A percentile compares a stretch with the other conserved stretches of the same genome.
Evolutionary conservation across 2,329 filamentous ascomycete species (phyloP).

Genomic region (Chaetomium sp.): DNA sequence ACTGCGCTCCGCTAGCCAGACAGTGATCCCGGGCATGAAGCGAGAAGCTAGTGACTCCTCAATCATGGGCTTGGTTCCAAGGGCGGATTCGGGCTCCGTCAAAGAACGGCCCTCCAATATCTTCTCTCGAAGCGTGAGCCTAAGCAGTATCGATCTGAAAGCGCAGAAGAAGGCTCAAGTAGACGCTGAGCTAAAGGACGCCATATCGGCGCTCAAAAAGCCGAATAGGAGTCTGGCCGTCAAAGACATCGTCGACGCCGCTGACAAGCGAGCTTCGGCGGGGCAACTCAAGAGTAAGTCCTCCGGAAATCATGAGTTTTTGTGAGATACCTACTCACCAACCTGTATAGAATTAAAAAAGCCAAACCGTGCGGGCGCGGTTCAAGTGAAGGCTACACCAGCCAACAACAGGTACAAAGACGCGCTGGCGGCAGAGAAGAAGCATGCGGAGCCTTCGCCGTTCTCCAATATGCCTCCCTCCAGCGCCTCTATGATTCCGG

Average conservation of each 20-base stretch:
- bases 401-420: constrained; percentile 49
- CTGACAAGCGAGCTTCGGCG: constrained; percentile 52
- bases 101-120: constrained; percentile 39
- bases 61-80: constrained; percentile 45
- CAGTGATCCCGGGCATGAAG: constrained; percentile 56
- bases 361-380: constrained; percentile 35
- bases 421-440: constrained; percentile 31
- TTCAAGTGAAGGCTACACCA: constrained; percentile 53
- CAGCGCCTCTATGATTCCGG: constrained; percentile 24
- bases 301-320: neutral
- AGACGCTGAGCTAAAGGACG: constrained; percentile 64
- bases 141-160: constrained; percentile 46
- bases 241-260: constrained; percentile 59
- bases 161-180: constrained; percentile 59
- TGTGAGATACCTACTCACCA: neutral
- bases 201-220: constrained; percentile 66
- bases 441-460: constrained; percentile 24
- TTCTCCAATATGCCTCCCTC: constrained; percentile 34
- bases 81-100: constrained; percentile 33
- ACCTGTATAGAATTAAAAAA: constrained; percentile 45
- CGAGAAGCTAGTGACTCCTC: constrained; percentile 59
- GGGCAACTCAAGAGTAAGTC: constrained; percentile 45
- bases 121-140: constrained; percentile 39
- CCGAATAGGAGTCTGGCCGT: constrained; percentile 67
- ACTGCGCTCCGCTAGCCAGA: constrained; percentile 61